phyloP scores from a whole-genome alignment of 2,329 filamentous ascomycete species.

The Colletotrichum karsti region DNA sequence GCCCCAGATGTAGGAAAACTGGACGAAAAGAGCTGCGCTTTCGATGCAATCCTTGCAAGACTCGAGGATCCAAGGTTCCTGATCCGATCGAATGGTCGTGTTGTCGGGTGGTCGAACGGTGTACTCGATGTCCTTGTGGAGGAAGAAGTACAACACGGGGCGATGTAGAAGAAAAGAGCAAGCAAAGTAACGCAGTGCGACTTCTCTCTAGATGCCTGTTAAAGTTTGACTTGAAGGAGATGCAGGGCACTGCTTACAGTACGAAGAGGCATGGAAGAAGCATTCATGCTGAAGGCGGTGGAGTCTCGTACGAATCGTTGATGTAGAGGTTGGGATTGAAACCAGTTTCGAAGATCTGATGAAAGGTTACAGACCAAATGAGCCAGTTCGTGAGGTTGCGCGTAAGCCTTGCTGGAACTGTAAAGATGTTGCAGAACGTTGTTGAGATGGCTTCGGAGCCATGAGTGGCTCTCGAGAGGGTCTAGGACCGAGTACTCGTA shows the following conservation, averaged over 20 bases:
- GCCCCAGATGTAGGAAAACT: background rate
- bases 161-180: constrained; percentile 19
- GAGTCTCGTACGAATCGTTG: constrained; percentile 11
- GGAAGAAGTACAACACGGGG: constrained; percentile 19
- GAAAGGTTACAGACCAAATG: constrained; percentile 8
- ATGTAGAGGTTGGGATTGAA: background rate
- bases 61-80: constrained; percentile 16
- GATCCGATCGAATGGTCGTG: background rate
- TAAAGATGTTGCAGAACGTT: constrained; percentile 2
- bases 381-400: constrained; percentile 15
- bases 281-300: constrained; percentile 7
- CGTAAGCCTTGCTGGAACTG: constrained; percentile 10
- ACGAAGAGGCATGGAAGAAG: background rate
- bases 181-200: constrained; percentile 17
- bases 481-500: background rate
- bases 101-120: constrained; percentile 4
- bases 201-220: background rate
- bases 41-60: constrained; percentile 17
- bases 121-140: constrained; percentile 19
- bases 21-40: constrained; percentile 1
- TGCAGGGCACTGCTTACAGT: background rate
- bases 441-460: constrained; percentile 7
- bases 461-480: background rate
- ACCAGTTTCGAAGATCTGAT: constrained; percentile 4
- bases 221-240: background rate